A percentile compares a stretch with the other conserved stretches of the same genome.
Conservation (phyloP, 1,284 basidiomycete species). For the Ustilago hordei region DNA sequence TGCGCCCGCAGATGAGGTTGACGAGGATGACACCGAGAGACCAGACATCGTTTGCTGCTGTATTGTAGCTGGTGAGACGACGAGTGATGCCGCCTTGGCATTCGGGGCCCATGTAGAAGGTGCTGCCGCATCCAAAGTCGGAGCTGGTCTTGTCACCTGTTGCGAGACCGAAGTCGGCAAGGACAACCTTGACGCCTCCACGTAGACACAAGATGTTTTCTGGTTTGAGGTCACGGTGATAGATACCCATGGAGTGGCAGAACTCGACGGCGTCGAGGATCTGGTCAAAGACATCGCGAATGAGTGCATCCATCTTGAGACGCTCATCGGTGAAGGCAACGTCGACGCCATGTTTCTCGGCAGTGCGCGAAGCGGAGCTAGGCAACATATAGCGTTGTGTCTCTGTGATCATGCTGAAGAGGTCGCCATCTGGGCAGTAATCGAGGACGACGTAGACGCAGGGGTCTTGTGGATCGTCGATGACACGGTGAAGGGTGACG, state of each 20-base stretch:
- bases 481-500: slow-evolving; percentile 87
- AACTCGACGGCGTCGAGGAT: slow-evolving; percentile 93
- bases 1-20: slow-evolving; percentile 87
- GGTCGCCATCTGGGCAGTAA: slow-evolving; percentile 85
- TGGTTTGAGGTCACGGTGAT: slow-evolving; percentile 96
- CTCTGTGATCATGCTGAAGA: slow-evolving; percentile 82
- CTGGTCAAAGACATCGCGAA: slow-evolving; percentile 68
- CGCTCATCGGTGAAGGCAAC: slow-evolving; percentile 51
- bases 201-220: slow-evolving; percentile 92
- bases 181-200: slow-evolving; percentile 81
- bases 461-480: slow-evolving; percentile 75
- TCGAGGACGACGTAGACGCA: slow-evolving; percentile 77
- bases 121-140: slow-evolving; percentile 94
- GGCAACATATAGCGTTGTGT: slow-evolving; percentile 76
- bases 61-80: slow-evolving; percentile 77
- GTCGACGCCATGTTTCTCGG: slow-evolving; percentile 44
- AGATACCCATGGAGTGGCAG: slow-evolving; percentile 79
- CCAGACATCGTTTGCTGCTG: slow-evolving; percentile 85
- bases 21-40: slow-evolving; percentile 91
- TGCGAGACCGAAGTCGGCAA: slow-evolving; percentile 97
- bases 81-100: slow-evolving; percentile 83
- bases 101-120: slow-evolving; percentile 97
- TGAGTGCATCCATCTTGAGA: slow-evolving; percentile 58
- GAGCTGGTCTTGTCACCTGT: slow-evolving; percentile 87
- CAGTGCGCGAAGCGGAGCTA: slow-evolving; percentile 27